Base-by-base conservation (phyloP, 441 rosid genomes). In the Iberis amara region DNA sequence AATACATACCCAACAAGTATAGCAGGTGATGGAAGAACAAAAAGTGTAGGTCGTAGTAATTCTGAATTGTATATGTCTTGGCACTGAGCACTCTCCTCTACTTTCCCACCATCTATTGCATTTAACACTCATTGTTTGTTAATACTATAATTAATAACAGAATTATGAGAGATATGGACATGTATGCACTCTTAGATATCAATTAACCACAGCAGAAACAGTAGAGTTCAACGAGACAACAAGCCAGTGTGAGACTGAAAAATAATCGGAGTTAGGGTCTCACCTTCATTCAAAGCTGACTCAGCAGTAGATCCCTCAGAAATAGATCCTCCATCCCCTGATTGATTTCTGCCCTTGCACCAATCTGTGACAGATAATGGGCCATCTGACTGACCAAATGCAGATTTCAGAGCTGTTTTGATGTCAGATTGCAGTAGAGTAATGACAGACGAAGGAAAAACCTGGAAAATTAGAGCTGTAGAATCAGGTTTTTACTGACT, bases 341-440 rank as follows among this genome's bases (percentile, higher is more conserved):
- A 72, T 59, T 76, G 92, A 72, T 77, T 67, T 9, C 81, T 87
- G 61, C 98, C 96, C 74, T 77, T 87, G 85, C 98, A 94, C 98
- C 99, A 94, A 68, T 94, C 98, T 44, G 77, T 81, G 57, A 84
- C 82, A 43, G 84, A 75, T 64, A 94, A 76, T 49, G 99, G 99
- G 15, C 99, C 99, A 59, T 90, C 96, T 73, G 88, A 76, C 72
- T 54, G 76, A 57, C 73, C 72, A 74, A 94, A 94, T 55, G 98
- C 96, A 70, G 90, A 78, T 69, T 85, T 94, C 75, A 94, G 72
- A 63, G 96, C 94, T 48, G 88, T 64, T 71, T 81, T 94, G 44
- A 94, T 78, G 66, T 94, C 99, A 61, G 96, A 80, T 40, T 90
- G 95, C 61, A 90, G 89, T 73, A 90, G 78, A 60, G 92, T 82